Percentiles rank a stretch among this genome's conserved stretches.
Evolutionary conservation across 2,329 filamentous ascomycete genomes (phyloP).

Genomic region (Epicoccum nigrum): DNA sequence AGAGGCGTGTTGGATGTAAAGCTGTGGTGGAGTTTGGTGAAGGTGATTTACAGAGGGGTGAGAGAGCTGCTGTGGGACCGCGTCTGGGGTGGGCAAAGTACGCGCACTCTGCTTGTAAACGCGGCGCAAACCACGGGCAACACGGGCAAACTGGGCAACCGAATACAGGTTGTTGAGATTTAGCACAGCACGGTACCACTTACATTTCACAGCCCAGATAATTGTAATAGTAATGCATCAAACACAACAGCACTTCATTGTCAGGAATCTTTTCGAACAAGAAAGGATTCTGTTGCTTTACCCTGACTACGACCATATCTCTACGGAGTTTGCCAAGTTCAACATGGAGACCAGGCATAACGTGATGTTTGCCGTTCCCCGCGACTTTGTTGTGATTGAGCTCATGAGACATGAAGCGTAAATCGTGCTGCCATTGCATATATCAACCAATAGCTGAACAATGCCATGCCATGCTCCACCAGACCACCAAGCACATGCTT

Average conservation of each 20-base stretch:
- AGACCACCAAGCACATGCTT: slow-evolving; percentile 48
- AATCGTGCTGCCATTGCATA: slow-evolving; percentile 36
- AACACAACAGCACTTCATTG: slow-evolving; percentile 41
- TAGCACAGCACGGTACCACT: slow-evolving; percentile 26
- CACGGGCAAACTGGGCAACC: slow-evolving; percentile 57
- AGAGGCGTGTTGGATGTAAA: slow-evolving; percentile 46
- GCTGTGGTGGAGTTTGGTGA: slow-evolving; percentile 59
- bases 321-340: slow-evolving; percentile 40
- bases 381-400: slow-evolving; percentile 46
- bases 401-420: slow-evolving; percentile 41
- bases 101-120: slow-evolving; percentile 64
- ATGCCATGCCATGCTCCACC: slow-evolving; percentile 43
- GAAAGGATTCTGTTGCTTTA: slow-evolving; percentile 49
- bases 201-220: slow-evolving; percentile 27
- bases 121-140: slow-evolving; percentile 61
- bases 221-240: slow-evolving; percentile 37
- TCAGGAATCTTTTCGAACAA: slow-evolving; percentile 43
- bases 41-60: slow-evolving; percentile 60
- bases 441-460: slow-evolving; percentile 20
- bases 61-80: slow-evolving; percentile 65
- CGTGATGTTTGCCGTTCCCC: slow-evolving; percentile 46
- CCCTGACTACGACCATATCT: slow-evolving; percentile 36
- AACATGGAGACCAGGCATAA: slow-evolving; percentile 49
- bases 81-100: slow-evolving; percentile 61
- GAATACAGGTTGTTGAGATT: slow-evolving; percentile 50